phyloP scores from a whole-genome alignment of 2,329 filamentous ascomycete species.

The Fusarium odoratissimum region DNA sequence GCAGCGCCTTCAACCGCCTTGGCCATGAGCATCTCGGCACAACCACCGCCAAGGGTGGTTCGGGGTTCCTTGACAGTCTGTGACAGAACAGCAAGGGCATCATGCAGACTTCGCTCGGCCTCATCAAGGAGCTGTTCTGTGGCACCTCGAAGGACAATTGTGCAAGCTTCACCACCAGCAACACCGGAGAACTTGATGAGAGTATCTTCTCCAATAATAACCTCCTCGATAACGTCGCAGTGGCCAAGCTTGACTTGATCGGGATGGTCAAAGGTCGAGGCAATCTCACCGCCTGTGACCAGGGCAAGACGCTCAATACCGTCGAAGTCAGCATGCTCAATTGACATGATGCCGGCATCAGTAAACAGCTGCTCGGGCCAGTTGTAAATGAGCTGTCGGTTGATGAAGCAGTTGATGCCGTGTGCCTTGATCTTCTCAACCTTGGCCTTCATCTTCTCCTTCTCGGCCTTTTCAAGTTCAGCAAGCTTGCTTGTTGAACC shows the following conservation, averaged over 20 bases:
- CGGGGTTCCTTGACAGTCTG: slow-evolving; percentile 96
- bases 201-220: slow-evolving; percentile 98
- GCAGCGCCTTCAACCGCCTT: slow-evolving; percentile 96
- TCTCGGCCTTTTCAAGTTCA: slow-evolving; percentile 97
- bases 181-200: slow-evolving; percentile 98
- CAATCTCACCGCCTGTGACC: slow-evolving; percentile 96
- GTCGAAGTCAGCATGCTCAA: slow-evolving; percentile 99
- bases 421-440: slow-evolving; percentile 99
- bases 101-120: slow-evolving; percentile 94
- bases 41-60: slow-evolving; percentile 94
- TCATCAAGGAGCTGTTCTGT: slow-evolving; percentile 98
- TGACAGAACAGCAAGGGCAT: slow-evolving; percentile 94
- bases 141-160: slow-evolving; percentile 93
- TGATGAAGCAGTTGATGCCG: slow-evolving; percentile 99
- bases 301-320: slow-evolving; percentile 94
- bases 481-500: slow-evolving; percentile 95
- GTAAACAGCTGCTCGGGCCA: slow-evolving; percentile 99
- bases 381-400: slow-evolving; percentile 99
- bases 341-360: slow-evolving; percentile 96
- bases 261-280: slow-evolving; percentile 97
- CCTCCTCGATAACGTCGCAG: slow-evolving; percentile 95
- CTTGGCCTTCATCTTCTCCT: slow-evolving; percentile 99
- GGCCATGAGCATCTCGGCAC: slow-evolving; percentile 98
- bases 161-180: slow-evolving; percentile 92
- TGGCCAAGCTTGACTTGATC: slow-evolving; percentile 96